phyloP scores from a whole-genome alignment of 2,329 filamentous ascomycete genomes.

The Colletotrichum agaves region DNA sequence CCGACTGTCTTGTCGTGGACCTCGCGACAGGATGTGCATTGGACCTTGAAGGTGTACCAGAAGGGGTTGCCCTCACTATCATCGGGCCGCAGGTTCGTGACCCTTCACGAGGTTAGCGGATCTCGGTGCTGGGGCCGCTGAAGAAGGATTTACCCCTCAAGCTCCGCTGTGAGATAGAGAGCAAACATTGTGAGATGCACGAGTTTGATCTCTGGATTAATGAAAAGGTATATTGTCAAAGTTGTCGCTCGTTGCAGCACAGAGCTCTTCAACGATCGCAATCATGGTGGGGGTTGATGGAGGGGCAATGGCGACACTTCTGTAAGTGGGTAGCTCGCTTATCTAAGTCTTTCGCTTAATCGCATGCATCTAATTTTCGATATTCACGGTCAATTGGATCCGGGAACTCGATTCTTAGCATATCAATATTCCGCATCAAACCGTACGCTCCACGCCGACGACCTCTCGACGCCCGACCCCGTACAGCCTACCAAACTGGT shows the following conservation, averaged over 20 bases:
- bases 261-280: background rate
- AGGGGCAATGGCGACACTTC: constrained; percentile 35
- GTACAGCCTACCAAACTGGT: background rate
- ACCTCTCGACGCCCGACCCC: constrained; percentile 10
- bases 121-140: background rate
- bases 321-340: constrained; percentile 4
- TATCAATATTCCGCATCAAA: constrained; percentile 20
- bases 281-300: constrained; percentile 31
- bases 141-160: constrained; percentile 68
- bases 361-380: constrained; percentile 5
- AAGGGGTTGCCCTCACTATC: constrained; percentile 87
- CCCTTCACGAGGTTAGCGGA: constrained; percentile 61
- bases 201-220: background rate
- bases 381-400: constrained; percentile 15
- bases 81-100: constrained; percentile 87
- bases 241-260: background rate
- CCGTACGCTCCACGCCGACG: constrained; percentile 18
- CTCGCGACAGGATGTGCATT: constrained; percentile 98
- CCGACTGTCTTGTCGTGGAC: constrained; percentile 87
- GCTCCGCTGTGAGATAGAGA: constrained; percentile 73
- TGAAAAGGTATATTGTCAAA: background rate
- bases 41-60: constrained; percentile 97
- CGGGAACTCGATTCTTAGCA: constrained; percentile 14
- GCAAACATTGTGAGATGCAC: constrained; percentile 65
- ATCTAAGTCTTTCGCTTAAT: background rate